Evolutionary conservation across 83 land plant genomes (phyloP), one percentile per base, ranked within the genome.

Genomic region (Thuja plicata): DNA sequence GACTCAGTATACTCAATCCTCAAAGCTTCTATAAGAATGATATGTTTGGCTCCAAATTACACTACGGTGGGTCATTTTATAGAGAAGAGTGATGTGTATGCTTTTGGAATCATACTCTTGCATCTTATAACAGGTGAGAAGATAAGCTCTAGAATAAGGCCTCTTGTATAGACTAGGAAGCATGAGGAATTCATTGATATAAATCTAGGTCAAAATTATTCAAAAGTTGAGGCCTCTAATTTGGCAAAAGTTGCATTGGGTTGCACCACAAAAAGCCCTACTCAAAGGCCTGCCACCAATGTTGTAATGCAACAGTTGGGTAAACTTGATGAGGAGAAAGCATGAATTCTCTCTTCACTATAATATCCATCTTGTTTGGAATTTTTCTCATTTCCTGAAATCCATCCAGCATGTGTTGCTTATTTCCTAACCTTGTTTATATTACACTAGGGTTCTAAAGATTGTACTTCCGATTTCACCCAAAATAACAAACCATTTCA

Each of bases 21-120:
- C 43, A 97, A 97, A 87, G 86, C 89, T 34, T 94, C 97, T 86
- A 96, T 97, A 38, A 94, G 94, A 38, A 90, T 92, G 93, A 97
- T 97, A 15, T 97, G 94, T 88, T 86, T 97, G 73, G 95, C 98
- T 8, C 98, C 98, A 2, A 97, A 97, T 76, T 97, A 97, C 89
- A 89, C 92, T 9, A 92, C 94, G 5, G 90, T 91, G 1, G 98
- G 98, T 34, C 90, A 95, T 46, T 92, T 95, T 80, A 94, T 93
- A 21, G 94, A 95, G 46, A 93, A 94, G 87, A 97, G 95, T 86
- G 98, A 97, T 81, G 91, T 97, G 76, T 97, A 94, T 87, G 94
- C 98, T 24, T 95, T 94, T 88, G 98, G 98, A 12, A 89, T 97
- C 35, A 82, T 97, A 43, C 85, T 95, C 43, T 90, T 97, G 35